Evolutionary conservation across 1,284 basidiomycete genomes (phyloP), one percentile per base, ranked within the genome.

Genomic region (Anthracocystis walkeri): DNA sequence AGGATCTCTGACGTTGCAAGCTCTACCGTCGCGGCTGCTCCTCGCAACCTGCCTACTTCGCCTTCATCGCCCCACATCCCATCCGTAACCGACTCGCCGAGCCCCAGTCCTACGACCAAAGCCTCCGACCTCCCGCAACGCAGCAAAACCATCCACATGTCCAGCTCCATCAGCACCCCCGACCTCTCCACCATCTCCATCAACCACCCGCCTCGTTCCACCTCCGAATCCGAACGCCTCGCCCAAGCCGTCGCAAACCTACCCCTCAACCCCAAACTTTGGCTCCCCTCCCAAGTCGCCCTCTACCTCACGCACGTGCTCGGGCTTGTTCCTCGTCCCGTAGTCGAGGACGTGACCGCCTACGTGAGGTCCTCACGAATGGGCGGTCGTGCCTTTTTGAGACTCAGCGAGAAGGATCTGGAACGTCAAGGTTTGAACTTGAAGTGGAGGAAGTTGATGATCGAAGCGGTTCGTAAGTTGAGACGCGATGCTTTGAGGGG

Each of bases 271-370:
- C 81, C 81, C 42, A 78, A 80, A n/a, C 41, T 42, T 12, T 82
- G 81, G 81, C 59, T 67, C 2, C 80, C 81, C 4, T 77, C 80
- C 12, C 80, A 82, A 44, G 81, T 82, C 5, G 77, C 77, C 23
- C 56, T 82, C 48, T 82, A 82, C 57, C 81, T 82, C 57, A 64
- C 78, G 14, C 75, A 78, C 48, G 78, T 82, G 33, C 78, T 82
- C 51, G 71, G 68, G n/a, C 72, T 81, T 20, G 73, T 77, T 3
- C 81, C 81, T 51, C 73, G 65, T 4, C 81, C 78, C 7, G 71
- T 82, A 25, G 71, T 82, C 44, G 74, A 79, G 40, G 79, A 81
- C 58, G 76, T 82, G 48, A 79, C 80, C 49, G 71, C 75, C 56
- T 82, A 77, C 58, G 81, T 82, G 46, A 68, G 75, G 31, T 38